Conservation (phyloP, 192 early-diverging fungal genomes). For the Podila epigama region DNA sequence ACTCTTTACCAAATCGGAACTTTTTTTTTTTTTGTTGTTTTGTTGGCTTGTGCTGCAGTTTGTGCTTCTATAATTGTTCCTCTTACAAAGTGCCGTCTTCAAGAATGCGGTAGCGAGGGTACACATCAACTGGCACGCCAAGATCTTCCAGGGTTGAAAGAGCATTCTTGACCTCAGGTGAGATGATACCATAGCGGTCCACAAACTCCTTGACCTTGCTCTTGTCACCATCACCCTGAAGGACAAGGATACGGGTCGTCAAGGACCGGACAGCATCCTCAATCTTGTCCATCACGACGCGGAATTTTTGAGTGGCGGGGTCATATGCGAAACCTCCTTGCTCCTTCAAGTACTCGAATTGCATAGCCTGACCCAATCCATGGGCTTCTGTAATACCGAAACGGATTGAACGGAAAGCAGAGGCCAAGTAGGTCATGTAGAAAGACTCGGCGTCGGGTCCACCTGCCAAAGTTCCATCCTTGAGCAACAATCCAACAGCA, state of each 20-base stretch:
- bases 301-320: slow-evolving; percentile 49
- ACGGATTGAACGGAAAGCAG: slow-evolving; percentile 73
- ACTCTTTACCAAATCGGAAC: background rate
- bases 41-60: too few species aligned
- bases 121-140: slow-evolving; percentile 49
- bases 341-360: slow-evolving; percentile 72
- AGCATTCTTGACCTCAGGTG: slow-evolving; percentile 57
- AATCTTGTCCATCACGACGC: slow-evolving; percentile 68
- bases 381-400: slow-evolving; percentile 78
- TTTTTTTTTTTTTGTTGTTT: background rate
- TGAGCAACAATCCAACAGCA: slow-evolving; percentile 65
- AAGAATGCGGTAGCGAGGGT: slow-evolving; percentile 44
- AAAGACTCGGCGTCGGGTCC: slow-evolving; percentile 64
- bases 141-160: slow-evolving; percentile 59
- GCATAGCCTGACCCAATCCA: slow-evolving; percentile 75
- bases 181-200: slow-evolving; percentile 58
- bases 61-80: too few species aligned
- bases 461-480: slow-evolving; percentile 63
- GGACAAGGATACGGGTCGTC: slow-evolving; percentile 69
- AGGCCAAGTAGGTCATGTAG: slow-evolving; percentile 77
- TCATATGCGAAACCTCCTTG: slow-evolving; percentile 68
- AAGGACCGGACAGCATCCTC: slow-evolving; percentile 62
- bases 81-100: slow-evolving; percentile 39
- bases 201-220: slow-evolving; percentile 64
- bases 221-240: slow-evolving; percentile 78